A percentile compares a stretch with the other conserved stretches of the same genome.
Evolutionary conservation across 2,329 filamentous ascomycete species (phyloP).

Genomic region (Clarireedia monteithiana): DNA sequence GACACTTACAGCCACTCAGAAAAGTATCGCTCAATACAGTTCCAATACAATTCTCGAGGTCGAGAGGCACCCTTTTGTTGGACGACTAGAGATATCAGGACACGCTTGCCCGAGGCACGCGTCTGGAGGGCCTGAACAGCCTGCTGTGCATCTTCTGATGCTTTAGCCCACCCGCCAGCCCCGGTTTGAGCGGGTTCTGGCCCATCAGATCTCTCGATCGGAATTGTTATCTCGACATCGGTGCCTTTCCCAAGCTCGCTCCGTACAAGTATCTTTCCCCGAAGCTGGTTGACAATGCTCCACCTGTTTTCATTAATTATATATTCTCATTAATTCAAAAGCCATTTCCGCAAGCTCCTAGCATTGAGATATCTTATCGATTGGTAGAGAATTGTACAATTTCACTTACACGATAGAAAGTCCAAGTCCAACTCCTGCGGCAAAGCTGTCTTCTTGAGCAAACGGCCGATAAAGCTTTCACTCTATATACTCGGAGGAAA

Average conservation of each 20-base stretch:
- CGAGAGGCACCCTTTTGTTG: no score
- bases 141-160: neutral
- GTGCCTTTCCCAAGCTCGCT: conserved; percentile 45
- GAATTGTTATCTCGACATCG: conserved; percentile 37
- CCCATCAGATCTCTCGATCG: conserved; percentile 3
- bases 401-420: conserved; percentile 34
- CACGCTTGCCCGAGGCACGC: no score
- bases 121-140: no score
- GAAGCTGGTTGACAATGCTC: conserved; percentile 33
- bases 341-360: neutral
- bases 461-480: conserved; percentile 53
- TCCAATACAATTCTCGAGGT: no score
- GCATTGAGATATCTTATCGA: neutral
- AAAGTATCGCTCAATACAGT: no score
- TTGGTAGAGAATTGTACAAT: conserved; percentile 3
- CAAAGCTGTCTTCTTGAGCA: conserved; percentile 50
- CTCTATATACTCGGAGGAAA: conserved; percentile 50
- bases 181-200: neutral
- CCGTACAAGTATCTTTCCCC: conserved; percentile 48
- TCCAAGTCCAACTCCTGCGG: conserved; percentile 35
- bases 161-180: neutral
- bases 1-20: no score
- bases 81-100: no score
- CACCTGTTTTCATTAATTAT: neutral
- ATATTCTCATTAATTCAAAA: no score